A percentile compares a stretch with the other conserved stretches of the same genome.
Evolutionary conservation across 2,329 filamentous ascomycete species (phyloP).

Genomic region (Alternaria sp.): DNA sequence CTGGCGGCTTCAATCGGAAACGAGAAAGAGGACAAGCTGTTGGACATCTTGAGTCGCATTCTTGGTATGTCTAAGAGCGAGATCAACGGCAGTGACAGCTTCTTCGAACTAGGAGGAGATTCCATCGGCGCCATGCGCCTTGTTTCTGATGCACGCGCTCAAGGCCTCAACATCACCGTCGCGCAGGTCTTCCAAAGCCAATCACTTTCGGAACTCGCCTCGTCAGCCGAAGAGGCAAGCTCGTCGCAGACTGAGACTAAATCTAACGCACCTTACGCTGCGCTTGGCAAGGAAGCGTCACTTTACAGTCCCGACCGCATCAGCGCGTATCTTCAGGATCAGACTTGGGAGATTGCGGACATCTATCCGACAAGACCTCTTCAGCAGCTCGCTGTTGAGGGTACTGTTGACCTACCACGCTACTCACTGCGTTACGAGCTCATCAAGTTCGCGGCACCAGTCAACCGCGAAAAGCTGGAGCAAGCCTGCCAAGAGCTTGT

Average conservation of each 20-base stretch:
- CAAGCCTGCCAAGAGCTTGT: conserved; percentile 65
- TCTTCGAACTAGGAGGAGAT: conserved; percentile 59
- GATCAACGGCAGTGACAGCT: conserved; percentile 53
- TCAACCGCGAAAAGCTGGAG: conserved; percentile 61
- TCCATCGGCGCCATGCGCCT: conserved; percentile 58
- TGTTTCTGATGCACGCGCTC: conserved; percentile 49
- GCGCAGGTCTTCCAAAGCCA: conserved; percentile 55
- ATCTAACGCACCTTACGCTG: conserved; percentile 59
- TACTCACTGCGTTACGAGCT: conserved; percentile 71
- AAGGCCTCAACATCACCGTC: conserved; percentile 53
- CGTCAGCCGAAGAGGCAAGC: conserved; percentile 42
- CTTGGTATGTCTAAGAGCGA: conserved; percentile 39
- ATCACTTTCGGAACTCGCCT: conserved; percentile 50
- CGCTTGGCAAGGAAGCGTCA: conserved; percentile 56
- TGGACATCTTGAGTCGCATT: conserved; percentile 38
- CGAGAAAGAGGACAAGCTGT: conserved; percentile 42
- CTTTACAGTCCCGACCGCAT: conserved; percentile 60
- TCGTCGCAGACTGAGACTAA: conserved; percentile 25
- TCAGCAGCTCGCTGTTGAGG: conserved; percentile 67
- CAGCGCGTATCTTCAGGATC: conserved; percentile 60
- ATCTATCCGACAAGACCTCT: conserved; percentile 67
- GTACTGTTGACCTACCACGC: conserved; percentile 65
- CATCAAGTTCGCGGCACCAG: conserved; percentile 65
- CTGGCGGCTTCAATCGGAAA: conserved; percentile 60
- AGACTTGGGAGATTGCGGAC: conserved; percentile 62